A percentile compares a stretch with the other conserved stretches of the same genome.
phyloP scores from a whole-genome alignment of 2,329 filamentous ascomycete genomes.

The Colletotrichum siamense region DNA sequence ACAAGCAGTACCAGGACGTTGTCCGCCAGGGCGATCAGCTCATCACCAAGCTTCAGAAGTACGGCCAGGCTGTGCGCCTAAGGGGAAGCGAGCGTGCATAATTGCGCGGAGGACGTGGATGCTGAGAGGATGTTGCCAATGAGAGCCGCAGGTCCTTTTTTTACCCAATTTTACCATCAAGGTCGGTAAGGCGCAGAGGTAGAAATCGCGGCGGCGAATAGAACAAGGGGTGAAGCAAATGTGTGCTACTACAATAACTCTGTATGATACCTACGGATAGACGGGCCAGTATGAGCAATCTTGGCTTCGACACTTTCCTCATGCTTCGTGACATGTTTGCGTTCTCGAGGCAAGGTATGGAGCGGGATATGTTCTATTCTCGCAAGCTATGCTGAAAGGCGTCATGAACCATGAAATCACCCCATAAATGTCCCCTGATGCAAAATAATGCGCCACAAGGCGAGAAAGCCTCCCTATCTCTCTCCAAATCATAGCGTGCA shows the following conservation, averaged over 20 bases:
- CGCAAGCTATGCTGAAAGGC: constrained; percentile 5
- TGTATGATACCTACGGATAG: constrained; percentile 37
- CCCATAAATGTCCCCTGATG: not conserved
- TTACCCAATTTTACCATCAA: not conserved
- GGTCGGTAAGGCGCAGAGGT: not conserved
- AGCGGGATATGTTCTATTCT: constrained; percentile 1
- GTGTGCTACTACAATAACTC: constrained; percentile 29
- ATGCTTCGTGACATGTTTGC: not conserved
- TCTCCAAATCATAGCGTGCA: not conserved
- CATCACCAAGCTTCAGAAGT: constrained; percentile 99
- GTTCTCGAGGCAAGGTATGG: not conserved
- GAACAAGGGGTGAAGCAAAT: constrained; percentile 14
- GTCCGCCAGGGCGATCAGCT: constrained; percentile 97
- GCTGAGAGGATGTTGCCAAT: not conserved
- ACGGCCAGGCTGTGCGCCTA: constrained; percentile 93
- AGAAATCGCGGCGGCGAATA: constrained; percentile 8
- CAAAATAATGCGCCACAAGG: not conserved
- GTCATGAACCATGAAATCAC: not conserved
- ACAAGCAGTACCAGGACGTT: constrained; percentile 98
- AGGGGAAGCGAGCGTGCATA: constrained; percentile 92
- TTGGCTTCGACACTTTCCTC: not conserved
- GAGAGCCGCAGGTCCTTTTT: not conserved
- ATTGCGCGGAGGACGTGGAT: not conserved
- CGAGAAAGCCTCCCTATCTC: not conserved
- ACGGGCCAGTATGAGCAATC: constrained; percentile 25